Evolutionary conservation across 106 monocot species (phyloP).

Genomic region (Dioscorea zingiberensis): DNA sequence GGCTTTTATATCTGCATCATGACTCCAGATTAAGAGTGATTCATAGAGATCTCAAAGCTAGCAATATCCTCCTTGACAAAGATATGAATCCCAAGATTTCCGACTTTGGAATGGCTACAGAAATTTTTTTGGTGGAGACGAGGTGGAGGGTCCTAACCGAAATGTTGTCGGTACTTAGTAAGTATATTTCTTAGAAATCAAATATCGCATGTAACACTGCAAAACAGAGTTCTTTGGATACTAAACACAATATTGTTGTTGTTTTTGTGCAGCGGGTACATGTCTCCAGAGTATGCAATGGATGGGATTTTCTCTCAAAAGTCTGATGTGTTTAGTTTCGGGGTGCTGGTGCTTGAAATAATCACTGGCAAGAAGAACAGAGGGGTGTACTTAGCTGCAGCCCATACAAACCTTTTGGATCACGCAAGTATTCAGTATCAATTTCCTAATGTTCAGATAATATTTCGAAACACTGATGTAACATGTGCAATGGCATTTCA

Average conservation of each 20-base stretch:
- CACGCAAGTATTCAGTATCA: slow-evolving; percentile 5
- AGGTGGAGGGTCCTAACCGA: background rate
- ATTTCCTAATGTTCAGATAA: background rate
- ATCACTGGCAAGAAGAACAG: slow-evolving; percentile 13
- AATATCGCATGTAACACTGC: background rate
- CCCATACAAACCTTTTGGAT: slow-evolving; percentile 2
- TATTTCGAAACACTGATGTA: background rate
- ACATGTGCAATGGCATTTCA: background rate
- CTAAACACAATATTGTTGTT: background rate
- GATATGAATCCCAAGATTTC: too few species aligned
- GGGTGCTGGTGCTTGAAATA: slow-evolving; percentile 14
- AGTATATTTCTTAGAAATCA: too few species aligned
- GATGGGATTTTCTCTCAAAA: slow-evolving; percentile 18
- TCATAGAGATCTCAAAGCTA: too few species aligned
- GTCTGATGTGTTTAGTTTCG: slow-evolving; percentile 23
- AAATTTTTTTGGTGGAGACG: slow-evolving; percentile 5
- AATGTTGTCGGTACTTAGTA: slow-evolving; percentile 11
- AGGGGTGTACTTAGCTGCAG: background rate
- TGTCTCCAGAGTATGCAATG: slow-evolving; percentile 25
- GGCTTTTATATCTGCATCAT: too few species aligned
- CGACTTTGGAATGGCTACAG: too few species aligned
- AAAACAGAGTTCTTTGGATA: background rate
- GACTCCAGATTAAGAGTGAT: too few species aligned
- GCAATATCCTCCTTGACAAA: too few species aligned
- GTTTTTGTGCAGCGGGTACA: slow-evolving; percentile 13